Evolutionary conservation across 2,329 filamentous ascomycete genomes (phyloP), one percentile per base, ranked within the genome.

Genomic region (Lachnellula subtilissima): DNA sequence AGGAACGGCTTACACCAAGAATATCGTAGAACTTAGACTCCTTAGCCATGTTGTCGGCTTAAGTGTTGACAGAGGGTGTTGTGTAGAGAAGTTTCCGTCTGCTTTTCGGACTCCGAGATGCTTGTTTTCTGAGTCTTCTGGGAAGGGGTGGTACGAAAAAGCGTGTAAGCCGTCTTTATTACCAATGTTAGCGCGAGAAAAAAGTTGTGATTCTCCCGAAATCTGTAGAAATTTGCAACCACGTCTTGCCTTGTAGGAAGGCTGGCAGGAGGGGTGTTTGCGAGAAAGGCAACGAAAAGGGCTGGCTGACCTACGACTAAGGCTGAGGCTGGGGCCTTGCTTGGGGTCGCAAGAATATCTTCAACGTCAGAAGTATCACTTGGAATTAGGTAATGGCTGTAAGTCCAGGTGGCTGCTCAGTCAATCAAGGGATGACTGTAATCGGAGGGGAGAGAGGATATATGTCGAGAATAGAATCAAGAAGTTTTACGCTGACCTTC

Each of bases 11-110:
- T 85, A 91, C 88, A 73, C 88, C 88, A 50, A 94, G 82, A 60
- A 82, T 76, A 60, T 93, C 88, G 77, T 94, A 94, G 71, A 84
- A 81, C 73, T 89, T 89, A 39, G 84, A 88, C 68, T 91, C 88
- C 71, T 88, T 89, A 64, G 86, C 87, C 88, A 91, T 92, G 54
- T 69, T 87, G 64, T 52, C 52, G 58, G 48, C 65, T 64, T 67
- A 61, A 15, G 39, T 43, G 36, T 37, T 32, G 48, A 53, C 48
- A 42, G 54, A 42, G 39, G 46, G 56, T 56, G 52, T 57, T 50
- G 50, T 52, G 42, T 35, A 50, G 51, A 48, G 28, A 48, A 6
- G 9, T 48, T 14, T 14, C 14, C 22, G 45, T n/a, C 45, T 32
- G n/a, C 14, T 32, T 45, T 17, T 42, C 19, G n/a, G 28, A 32